A percentile compares a stretch with the other conserved stretches of the same genome.
Evolutionary conservation across 345 rosid species (phyloP).

Genomic region (Brassica juncea): DNA sequence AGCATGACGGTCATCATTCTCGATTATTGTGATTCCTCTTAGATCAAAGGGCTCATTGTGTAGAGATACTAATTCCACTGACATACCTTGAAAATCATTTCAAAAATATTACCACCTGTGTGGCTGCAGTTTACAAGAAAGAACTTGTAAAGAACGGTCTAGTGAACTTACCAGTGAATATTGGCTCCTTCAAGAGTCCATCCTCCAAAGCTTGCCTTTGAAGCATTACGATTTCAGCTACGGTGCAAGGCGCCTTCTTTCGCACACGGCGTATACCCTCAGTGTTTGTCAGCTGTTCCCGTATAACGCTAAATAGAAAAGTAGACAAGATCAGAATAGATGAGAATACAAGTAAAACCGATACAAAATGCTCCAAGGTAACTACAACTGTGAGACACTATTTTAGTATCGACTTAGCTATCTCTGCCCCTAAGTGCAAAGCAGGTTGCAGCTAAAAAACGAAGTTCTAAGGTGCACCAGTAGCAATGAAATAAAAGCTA

Average conservation of each 20-base stretch:
- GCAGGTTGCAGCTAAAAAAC: constrained; percentile 8
- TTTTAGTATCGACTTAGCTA: not conserved
- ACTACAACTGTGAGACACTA: constrained; percentile 1
- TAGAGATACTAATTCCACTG: constrained; percentile 56
- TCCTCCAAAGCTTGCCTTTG: constrained; percentile 79
- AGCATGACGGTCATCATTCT: constrained; percentile 45
- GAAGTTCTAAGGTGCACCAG: not conserved
- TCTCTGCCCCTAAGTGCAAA: constrained; percentile 19
- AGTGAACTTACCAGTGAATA: constrained; percentile 71
- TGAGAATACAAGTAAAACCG: not conserved
- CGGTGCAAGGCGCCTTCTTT: constrained; percentile 98
- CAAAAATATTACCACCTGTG: constrained; percentile 11
- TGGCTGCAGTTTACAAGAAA: constrained; percentile 27
- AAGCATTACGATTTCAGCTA: constrained; percentile 78
- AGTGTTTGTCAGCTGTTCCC: constrained; percentile 80
- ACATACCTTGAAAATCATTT: constrained; percentile 63
- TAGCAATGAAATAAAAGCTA: not conserved
- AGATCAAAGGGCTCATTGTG: constrained; percentile 64
- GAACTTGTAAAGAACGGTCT: constrained; percentile 3
- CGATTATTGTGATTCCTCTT: constrained; percentile 54
- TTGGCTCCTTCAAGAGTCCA: constrained; percentile 63
- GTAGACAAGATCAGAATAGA: constrained; percentile 35
- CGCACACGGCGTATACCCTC: constrained; percentile 92
- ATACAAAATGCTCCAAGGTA: not conserved
- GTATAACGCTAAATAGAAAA: constrained; percentile 67